phyloP scores from a whole-genome alignment of 805 yeast species.

The Cyberlindnera bimundalis region DNA sequence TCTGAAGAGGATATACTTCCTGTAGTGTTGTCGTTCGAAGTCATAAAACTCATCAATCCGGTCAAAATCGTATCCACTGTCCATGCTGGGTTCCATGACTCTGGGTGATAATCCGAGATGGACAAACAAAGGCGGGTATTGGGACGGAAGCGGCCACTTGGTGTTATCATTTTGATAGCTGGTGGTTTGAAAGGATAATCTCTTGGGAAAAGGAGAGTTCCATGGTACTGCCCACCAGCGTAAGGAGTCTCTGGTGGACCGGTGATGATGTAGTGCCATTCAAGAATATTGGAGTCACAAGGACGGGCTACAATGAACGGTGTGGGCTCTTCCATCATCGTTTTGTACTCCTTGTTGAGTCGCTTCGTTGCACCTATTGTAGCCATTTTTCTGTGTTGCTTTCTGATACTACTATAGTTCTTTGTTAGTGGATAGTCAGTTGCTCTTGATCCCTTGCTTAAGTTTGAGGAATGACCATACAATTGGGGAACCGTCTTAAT shows the following conservation, averaged over 20 bases:
- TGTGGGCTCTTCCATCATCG: slow-evolving; percentile 71
- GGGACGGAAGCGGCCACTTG: slow-evolving; percentile 79
- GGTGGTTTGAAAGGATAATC: slow-evolving; percentile 93
- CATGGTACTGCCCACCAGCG: slow-evolving; percentile 83
- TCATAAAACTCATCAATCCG: slow-evolving; percentile 88
- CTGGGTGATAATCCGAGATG: slow-evolving; percentile 91
- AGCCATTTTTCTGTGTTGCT: slow-evolving; percentile 8
- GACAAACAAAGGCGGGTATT: slow-evolving; percentile 77
- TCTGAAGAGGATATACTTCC: slow-evolving; percentile 71
- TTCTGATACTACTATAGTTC: no score
- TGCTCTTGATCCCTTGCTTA: neutral
- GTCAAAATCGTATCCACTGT: slow-evolving; percentile 82
- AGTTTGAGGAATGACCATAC: neutral
- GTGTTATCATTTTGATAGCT: slow-evolving; percentile 80
- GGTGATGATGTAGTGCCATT: slow-evolving; percentile 88
- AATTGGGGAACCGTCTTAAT: no score
- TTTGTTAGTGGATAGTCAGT: neutral
- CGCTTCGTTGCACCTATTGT: slow-evolving; percentile 36
- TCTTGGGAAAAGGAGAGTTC: slow-evolving; percentile 70
- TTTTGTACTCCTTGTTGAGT: slow-evolving; percentile 76
- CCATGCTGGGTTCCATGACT: slow-evolving; percentile 96
- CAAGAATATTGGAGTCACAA: slow-evolving; percentile 75
- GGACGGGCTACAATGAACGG: slow-evolving; percentile 84
- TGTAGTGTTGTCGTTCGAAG: slow-evolving; percentile 75
- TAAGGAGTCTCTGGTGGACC: slow-evolving; percentile 92